phyloP scores from a whole-genome alignment of 352 stramenopile genomes.

The Phytophthora pseudosyringae region DNA sequence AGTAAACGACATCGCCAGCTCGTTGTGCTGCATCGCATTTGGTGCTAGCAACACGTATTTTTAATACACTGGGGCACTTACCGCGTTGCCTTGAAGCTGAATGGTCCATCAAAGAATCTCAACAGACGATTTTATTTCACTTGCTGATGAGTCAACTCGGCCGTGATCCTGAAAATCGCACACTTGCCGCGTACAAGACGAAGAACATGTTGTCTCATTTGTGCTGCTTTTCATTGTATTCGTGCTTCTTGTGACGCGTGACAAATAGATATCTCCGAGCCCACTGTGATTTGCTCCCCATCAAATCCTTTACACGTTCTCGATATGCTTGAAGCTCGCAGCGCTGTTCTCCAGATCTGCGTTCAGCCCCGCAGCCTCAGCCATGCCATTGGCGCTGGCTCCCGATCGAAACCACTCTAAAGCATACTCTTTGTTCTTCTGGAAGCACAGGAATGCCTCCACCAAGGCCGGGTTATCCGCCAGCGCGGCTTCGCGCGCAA shows the following conservation, averaged over 20 bases:
- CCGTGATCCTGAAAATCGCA: too few relatives aligned
- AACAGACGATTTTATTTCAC: too few relatives aligned
- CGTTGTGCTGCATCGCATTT: neutral
- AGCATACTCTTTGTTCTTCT: conserved; percentile 81
- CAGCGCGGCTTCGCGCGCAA: conserved; percentile 46
- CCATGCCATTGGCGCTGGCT: conserved; percentile 31
- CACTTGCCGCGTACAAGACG: neutral
- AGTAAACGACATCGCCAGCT: neutral
- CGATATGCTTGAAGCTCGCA: conserved; percentile 73
- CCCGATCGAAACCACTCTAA: conserved; percentile 80
- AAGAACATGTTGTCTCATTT: neutral
- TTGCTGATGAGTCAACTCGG: too few relatives aligned
- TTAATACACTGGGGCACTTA: too few relatives aligned
- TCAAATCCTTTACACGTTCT: conserved; percentile 59
- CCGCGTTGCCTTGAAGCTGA: too few relatives aligned
- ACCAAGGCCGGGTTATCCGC: conserved; percentile 58
- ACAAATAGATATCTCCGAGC: conserved; percentile 14
- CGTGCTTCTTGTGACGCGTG: conserved; percentile 15
- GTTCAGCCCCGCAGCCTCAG: conserved; percentile 27
- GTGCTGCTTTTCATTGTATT: conserved; percentile 15
- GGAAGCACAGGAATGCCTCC: conserved; percentile 83
- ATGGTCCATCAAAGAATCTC: too few relatives aligned
- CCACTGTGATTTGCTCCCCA: conserved; percentile 6
- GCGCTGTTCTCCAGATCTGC: conserved; percentile 42
- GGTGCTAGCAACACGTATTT: neutral